Evolutionary conservation across 2,329 filamentous ascomycete species (phyloP), one percentile per base, ranked within the genome.

Genomic region (Aureobasidium sp.): DNA sequence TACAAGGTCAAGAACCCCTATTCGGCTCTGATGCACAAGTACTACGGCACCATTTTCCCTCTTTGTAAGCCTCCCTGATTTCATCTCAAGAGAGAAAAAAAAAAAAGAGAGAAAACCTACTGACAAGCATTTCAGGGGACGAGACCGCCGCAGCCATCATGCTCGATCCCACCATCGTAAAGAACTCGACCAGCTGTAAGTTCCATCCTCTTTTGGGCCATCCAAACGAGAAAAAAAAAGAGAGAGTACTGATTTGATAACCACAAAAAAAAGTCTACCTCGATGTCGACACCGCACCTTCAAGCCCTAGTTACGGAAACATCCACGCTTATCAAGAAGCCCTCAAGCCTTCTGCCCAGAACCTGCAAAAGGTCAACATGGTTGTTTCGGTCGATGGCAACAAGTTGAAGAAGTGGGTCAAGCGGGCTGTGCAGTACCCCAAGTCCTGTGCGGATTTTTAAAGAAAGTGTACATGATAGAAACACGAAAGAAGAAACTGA

Each of bases 131-230:
- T 3, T n/a, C n/a, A 52, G 49, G 72, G 72, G 72, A 74, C 51
- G 72, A 74, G 60, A 74, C 70, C 3, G 71, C 72, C 1, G 66
- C 66, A n/a, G 68, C 66, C 0, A 66, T 73, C 4, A 64, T 73
- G 55, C 50, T 71, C 4, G 68, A 73, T 49, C 66, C 68, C 0
- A 61, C 58, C 5, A 64, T 73, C 27, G 65, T 68, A 29, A 64
- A 60, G 7, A 73, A 74, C 49, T 61, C 61, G 22, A 71, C 67
- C 1, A 63, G 61, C 50, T 65, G 45, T 50, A 64, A 67, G 54
- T 54, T 62, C 53, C 14, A 22, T 3, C 29, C 29, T 8, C 10
- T 17, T 12, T n/a, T 16, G 6, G 17, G 12, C 11, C 3, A 16
- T 7, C 8, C n/a, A 24, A 16, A 29, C 37, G 5, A 4, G 22